These are phyloP conservation scores for Linum trigynum DNA, from an alignment of 345 rosid species.

Conservation along the genomic window DNA sequence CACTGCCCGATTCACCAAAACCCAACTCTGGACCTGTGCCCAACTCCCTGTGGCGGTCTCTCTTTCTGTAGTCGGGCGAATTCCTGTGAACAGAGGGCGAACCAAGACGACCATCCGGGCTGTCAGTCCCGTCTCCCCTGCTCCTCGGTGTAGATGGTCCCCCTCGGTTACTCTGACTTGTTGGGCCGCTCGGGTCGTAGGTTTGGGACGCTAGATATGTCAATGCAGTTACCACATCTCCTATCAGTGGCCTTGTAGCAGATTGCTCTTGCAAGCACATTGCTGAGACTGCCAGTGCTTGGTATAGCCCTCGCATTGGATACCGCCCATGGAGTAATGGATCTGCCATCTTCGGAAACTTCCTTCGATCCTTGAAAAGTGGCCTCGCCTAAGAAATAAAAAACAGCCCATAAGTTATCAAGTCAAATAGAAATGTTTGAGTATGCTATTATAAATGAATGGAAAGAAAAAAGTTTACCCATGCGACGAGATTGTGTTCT, in stretches of 20 bases:
- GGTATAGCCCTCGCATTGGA: slow-evolving; percentile 92
- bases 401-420: slow-evolving; percentile 11
- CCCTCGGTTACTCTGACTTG: slow-evolving; percentile 52
- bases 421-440: background rate
- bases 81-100: slow-evolving; percentile 69
- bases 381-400: slow-evolving; percentile 68
- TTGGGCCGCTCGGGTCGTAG: slow-evolving; percentile 47
- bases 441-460: background rate
- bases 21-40: too few species aligned
- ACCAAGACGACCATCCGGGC: slow-evolving; percentile 52
- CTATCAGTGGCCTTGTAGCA: slow-evolving; percentile 86
- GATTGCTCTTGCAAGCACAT: slow-evolving; percentile 99
- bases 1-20: slow-evolving; percentile 41
- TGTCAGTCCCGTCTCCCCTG: slow-evolving; percentile 68
- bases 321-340: slow-evolving; percentile 79
- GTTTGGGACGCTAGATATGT: slow-evolving; percentile 93
- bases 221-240: slow-evolving; percentile 93
- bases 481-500: slow-evolving; percentile 94
- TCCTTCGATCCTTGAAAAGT: slow-evolving; percentile 88
- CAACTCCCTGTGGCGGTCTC: slow-evolving; percentile 24
- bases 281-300: slow-evolving; percentile 97
- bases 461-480: slow-evolving; percentile 43
- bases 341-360: slow-evolving; percentile 94
- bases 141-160: slow-evolving; percentile 61
- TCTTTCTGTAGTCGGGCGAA: slow-evolving; percentile 80